A percentile compares a stretch with the other conserved stretches of the same genome.
phyloP scores from a whole-genome alignment of 2,329 filamentous ascomycete species.

The Aspergillus novoparasiticus region DNA sequence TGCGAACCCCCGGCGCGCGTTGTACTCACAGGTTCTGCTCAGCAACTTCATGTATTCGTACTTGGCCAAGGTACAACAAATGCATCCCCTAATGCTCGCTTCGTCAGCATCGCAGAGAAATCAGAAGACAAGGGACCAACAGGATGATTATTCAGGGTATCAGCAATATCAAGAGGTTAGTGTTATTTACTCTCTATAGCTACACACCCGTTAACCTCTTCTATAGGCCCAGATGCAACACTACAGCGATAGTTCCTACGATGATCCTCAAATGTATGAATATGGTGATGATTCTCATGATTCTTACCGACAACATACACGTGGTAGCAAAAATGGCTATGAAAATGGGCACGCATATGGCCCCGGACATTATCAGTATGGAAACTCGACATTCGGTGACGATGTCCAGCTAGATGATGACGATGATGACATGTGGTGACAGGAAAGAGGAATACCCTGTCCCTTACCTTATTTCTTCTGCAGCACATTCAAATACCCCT shows the following conservation, averaged over 20 bases:
- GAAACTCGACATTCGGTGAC: constrained; percentile 44
- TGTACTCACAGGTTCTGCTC: constrained; percentile 92
- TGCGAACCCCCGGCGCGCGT: constrained; percentile 88
- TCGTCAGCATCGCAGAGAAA: constrained; percentile 71
- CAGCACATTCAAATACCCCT: constrained; percentile 35
- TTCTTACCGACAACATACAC: constrained; percentile 40
- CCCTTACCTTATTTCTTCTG: constrained; percentile 29
- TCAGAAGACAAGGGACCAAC: constrained; percentile 41
- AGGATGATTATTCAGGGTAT: constrained; percentile 48
- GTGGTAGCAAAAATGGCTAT: constrained; percentile 41
- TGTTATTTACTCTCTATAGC: neutral
- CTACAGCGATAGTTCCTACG: constrained; percentile 47
- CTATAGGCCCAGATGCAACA: constrained; percentile 32
- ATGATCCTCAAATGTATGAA: constrained; percentile 56
- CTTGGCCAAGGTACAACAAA: constrained; percentile 95
- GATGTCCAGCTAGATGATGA: constrained; percentile 46
- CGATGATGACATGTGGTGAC: constrained; percentile 55
- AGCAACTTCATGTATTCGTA: constrained; percentile 99
- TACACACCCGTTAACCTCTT: neutral
- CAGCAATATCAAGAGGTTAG: constrained; percentile 51
- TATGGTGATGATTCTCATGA: constrained; percentile 49
- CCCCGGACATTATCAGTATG: constrained; percentile 41
- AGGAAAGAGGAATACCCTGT: constrained; percentile 22
- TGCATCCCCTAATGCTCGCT: constrained; percentile 95
- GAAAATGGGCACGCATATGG: constrained; percentile 42